Conservation (phyloP, 768 basidiomycete genomes). For the Suillus clintonianus region DNA sequence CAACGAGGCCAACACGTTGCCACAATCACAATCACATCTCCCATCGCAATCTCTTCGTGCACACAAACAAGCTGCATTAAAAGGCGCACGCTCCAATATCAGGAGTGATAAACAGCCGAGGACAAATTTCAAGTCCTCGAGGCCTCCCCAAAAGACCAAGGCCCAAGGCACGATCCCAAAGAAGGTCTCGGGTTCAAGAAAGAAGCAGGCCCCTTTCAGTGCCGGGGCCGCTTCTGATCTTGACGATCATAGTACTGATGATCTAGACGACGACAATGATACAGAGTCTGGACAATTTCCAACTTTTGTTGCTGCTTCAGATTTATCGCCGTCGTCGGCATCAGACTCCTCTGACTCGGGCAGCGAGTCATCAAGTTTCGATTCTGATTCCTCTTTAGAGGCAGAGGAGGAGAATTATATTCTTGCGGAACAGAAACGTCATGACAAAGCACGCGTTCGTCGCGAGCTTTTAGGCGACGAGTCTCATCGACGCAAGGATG, state of each 20-base stretch:
- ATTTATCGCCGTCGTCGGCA: conserved; percentile 48
- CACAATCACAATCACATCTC: conserved; percentile 38
- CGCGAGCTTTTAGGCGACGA: conserved; percentile 63
- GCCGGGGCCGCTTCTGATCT: conserved; percentile 26
- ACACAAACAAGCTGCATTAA: conserved; percentile 24
- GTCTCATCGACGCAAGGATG: conserved; percentile 39
- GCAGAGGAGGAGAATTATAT: conserved; percentile 67
- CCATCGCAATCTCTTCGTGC: conserved; percentile 21
- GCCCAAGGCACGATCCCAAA: conserved; percentile 38
- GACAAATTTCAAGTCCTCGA: conserved; percentile 35
- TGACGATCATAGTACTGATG: conserved; percentile 34
- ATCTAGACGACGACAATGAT: conserved; percentile 34
- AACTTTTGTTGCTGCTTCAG: conserved; percentile 70
- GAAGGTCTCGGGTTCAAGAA: conserved; percentile 20
- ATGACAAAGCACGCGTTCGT: conserved; percentile 52
- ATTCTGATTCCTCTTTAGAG: conserved; percentile 57
- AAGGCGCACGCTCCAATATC: conserved; percentile 22
- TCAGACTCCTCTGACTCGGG: conserved; percentile 48
- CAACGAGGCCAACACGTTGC: conserved; percentile 37
- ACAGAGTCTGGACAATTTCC: conserved; percentile 49
- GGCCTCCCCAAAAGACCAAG: conserved; percentile 38
- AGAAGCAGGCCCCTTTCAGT: conserved; percentile 14
- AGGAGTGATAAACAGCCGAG: conserved; percentile 20
- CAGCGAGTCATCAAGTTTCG: conserved; percentile 38
- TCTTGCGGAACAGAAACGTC: conserved; percentile 46